Evolutionary conservation across 441 rosid genomes (phyloP).

Genomic region (Croton laevigatus): DNA sequence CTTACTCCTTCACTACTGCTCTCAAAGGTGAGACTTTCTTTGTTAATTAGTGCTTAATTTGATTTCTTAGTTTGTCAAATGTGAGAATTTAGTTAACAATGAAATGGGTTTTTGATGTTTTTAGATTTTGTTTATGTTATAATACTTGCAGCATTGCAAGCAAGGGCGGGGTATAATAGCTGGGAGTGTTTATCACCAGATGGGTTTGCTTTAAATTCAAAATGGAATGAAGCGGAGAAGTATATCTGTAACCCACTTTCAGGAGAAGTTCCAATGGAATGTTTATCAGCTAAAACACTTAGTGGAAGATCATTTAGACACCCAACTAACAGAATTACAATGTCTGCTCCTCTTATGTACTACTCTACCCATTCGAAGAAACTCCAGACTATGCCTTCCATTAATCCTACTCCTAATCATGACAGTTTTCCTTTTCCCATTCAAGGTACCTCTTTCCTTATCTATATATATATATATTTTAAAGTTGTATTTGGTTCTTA

Average conservation of each 20-base stretch:
- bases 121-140: background rate
- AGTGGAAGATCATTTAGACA: conserved; percentile 70
- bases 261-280: conserved; percentile 89
- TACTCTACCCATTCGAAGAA: conserved; percentile 38
- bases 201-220: conserved; percentile 79
- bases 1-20: conserved; percentile 86
- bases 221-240: conserved; percentile 96
- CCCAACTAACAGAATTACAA: conserved; percentile 42
- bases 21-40: conserved; percentile 52
- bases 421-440: conserved; percentile 27
- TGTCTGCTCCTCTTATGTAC: conserved; percentile 84
- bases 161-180: conserved; percentile 48
- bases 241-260: conserved; percentile 92
- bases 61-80: background rate
- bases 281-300: conserved; percentile 80
- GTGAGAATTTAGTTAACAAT: background rate
- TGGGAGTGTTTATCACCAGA: conserved; percentile 71
- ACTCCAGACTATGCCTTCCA: conserved; percentile 27
- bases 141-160: conserved; percentile 68
- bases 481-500: background rate
- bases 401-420: conserved; percentile 36
- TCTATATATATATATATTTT: background rate
- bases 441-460: conserved; percentile 35
- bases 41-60: background rate
- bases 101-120: background rate